Evolutionary conservation across 2,329 filamentous ascomycete genomes (phyloP).

Genomic region (Hypoxylon sp.): DNA sequence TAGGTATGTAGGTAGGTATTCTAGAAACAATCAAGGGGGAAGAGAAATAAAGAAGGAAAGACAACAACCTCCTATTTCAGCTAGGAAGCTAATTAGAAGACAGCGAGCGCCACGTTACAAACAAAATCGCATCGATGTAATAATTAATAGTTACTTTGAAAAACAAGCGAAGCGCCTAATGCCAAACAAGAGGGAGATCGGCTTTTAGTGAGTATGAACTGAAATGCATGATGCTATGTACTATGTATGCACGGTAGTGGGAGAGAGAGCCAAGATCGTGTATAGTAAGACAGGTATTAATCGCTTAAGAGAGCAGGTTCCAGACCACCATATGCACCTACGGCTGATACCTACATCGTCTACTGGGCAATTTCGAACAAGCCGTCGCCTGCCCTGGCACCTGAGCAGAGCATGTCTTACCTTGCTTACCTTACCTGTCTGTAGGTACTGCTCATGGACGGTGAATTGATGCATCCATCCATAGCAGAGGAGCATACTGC

Average conservation of each 20-base stretch:
- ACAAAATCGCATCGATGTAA: background rate
- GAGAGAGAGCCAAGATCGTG: conserved; percentile 23
- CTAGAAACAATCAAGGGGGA: conserved; percentile 21
- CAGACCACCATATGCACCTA: conserved; percentile 27
- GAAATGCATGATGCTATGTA: background rate
- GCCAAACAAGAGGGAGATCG: conserved; percentile 18
- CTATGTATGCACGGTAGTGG: conserved; percentile 2
- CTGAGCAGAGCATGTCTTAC: too few relatives aligned
- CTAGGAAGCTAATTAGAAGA: too few relatives aligned
- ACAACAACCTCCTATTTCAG: too few relatives aligned
- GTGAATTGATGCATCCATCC: too few relatives aligned
- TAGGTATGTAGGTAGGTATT: conserved; percentile 5
- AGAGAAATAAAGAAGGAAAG: conserved; percentile 4
- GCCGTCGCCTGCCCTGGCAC: too few relatives aligned
- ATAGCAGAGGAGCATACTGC: conserved; percentile 39
- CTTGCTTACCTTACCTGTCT: too few relatives aligned
- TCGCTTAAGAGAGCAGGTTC: conserved; percentile 20
- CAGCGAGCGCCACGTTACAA: too few relatives aligned
- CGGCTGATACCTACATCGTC: conserved; percentile 26
- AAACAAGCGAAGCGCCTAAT: conserved; percentile 2
- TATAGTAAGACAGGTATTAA: conserved; percentile 31
- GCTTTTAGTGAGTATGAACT: conserved; percentile 15
- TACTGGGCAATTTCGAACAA: conserved; percentile 22
- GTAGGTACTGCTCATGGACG: too few relatives aligned
- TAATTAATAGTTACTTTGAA: background rate